Base-by-base conservation (phyloP, 2,329 filamentous ascomycete genomes). In the Penicillium carneum region DNA sequence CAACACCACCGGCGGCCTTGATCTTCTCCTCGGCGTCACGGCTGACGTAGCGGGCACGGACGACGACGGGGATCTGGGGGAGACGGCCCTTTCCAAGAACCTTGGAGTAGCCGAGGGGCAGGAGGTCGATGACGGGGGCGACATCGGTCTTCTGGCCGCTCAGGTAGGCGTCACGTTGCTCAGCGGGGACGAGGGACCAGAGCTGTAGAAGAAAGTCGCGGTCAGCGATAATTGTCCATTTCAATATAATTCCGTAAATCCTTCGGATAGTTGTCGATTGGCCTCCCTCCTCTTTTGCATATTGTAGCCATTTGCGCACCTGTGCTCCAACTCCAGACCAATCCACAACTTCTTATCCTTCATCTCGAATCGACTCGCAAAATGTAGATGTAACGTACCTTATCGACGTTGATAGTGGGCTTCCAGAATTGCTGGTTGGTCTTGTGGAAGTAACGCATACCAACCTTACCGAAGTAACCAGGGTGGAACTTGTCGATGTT, bases 401-500 rank as follows among this genome's bases (percentile, higher is more conserved):
- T 99, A 85, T 98, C 95, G 76, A 99, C 86, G 88, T 99, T 99
- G 90, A 99, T 90, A 75, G 92, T 88, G 72, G 95, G 95, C 87
- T 97, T 97, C 95, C 94, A 99, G 88, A 94, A 93, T 80, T 96
- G 90, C 87, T 94, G 94, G 79, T 89, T 87, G 79, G 92, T 89
- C 84, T 95, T 93, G 88, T 98, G 94, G 91, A 97, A 97, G 86
- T 94, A 90, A 79, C 91, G 87, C 91, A 94, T 94, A 85, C 91
- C 90, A 75, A 94, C 91, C 86, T 97, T 97, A 84, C 92, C 92
- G 84, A 97, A 98, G 91, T 98, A 98, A 92, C 95, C 95, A 68
- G 94, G 93, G 81, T 96, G 92, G 89, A 94, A 93, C 84, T 94
- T 93, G 82, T 92, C 90, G 77, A 93, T 85, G 86, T 96, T 96